Evolutionary conservation across 1,139 yeast genomes (phyloP).

Genomic region (Hyphopichia khmerensis): DNA sequence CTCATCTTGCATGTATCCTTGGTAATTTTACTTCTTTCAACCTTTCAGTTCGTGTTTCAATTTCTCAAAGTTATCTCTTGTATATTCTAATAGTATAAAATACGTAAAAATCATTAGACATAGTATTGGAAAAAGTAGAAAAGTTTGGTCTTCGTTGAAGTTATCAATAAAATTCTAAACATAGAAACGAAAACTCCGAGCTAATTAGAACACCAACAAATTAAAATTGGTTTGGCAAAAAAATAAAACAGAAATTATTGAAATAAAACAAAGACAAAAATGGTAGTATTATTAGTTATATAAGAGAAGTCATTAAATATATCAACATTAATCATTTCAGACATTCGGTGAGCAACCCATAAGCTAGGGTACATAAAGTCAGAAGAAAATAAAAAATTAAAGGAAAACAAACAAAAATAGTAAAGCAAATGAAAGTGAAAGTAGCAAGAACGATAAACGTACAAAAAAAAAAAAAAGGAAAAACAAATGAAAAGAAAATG

Average conservation of each 20-base stretch:
- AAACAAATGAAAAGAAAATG: too few relatives aligned
- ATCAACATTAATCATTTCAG: conserved; percentile 1
- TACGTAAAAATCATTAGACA: too few relatives aligned
- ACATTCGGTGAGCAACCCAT: neutral
- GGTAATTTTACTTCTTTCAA: neutral
- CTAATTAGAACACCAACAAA: too few relatives aligned
- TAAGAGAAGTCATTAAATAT: neutral
- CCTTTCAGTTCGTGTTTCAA: neutral
- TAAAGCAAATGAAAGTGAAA: too few relatives aligned
- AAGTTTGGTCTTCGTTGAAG: too few relatives aligned
- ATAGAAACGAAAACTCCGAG: too few relatives aligned
- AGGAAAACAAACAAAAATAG: neutral
- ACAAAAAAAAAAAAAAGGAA: too few relatives aligned
- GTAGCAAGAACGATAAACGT: too few relatives aligned
- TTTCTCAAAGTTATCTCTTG: neutral
- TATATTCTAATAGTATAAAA: too few relatives aligned
- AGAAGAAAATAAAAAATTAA: neutral
- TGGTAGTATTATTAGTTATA: neutral
- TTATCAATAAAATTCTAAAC: too few relatives aligned
- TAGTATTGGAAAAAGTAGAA: too few relatives aligned
- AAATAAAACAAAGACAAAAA: neutral
- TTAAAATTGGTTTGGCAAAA: neutral
- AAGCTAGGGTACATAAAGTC: too few relatives aligned
- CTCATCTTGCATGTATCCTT: neutral
- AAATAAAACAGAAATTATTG: neutral